phyloP scores from a whole-genome alignment of 2,329 filamentous ascomycete species.

The Plenodomus lindquistii region DNA sequence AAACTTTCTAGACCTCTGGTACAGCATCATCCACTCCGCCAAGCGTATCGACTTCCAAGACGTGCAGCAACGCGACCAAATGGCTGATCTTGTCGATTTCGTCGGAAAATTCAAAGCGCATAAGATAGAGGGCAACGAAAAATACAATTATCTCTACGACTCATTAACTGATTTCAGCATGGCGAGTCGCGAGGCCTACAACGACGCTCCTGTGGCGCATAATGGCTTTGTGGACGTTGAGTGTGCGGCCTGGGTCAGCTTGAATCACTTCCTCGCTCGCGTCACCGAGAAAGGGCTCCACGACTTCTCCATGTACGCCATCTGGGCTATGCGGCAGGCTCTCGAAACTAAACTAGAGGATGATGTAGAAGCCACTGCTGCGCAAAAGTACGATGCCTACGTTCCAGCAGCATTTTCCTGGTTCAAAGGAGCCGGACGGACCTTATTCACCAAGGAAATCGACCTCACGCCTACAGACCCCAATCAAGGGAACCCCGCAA shows the following conservation, averaged over 20 bases:
- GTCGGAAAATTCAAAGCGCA: conserved; percentile 31
- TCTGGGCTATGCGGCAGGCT: conserved; percentile 34
- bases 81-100: conserved; percentile 26
- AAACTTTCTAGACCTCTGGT: conserved; percentile 32
- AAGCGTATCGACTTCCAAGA: conserved; percentile 24
- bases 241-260: conserved; percentile 35
- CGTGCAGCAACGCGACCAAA: conserved; percentile 13
- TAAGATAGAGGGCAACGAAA: conserved; percentile 18
- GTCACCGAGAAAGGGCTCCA: conserved; percentile 19
- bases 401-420: conserved; percentile 38
- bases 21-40: conserved; percentile 37
- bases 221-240: conserved; percentile 24
- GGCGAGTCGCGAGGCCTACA: conserved; percentile 33
- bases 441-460: conserved; percentile 26
- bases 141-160: conserved; percentile 24
- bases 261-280: conserved; percentile 37
- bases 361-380: conserved; percentile 17
- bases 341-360: conserved; percentile 28
- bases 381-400: conserved; percentile 28
- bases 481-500: conserved; percentile 35
- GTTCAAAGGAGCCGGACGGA: conserved; percentile 26
- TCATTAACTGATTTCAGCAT: conserved; percentile 27
- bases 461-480: conserved; percentile 33
- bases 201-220: conserved; percentile 29
- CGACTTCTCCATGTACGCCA: conserved; percentile 27